Evolutionary conservation across 73 alveolate genomes (phyloP), one percentile per base, ranked within the genome.

Genomic region (Durusdinium trenchii): DNA sequence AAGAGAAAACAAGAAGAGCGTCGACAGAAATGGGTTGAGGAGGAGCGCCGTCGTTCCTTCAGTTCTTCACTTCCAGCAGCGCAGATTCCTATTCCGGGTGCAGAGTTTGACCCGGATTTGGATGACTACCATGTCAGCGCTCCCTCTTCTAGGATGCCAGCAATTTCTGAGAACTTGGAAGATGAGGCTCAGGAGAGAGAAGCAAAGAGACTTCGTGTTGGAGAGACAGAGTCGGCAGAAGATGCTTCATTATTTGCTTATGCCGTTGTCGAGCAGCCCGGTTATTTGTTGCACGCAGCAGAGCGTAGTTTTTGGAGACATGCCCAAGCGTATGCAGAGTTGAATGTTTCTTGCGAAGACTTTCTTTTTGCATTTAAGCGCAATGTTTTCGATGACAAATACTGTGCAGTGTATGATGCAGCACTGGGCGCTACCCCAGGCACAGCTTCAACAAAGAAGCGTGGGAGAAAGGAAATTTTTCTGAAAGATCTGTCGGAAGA

Each of bases 171-270:
- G 48, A 35, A 30, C 12, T n/a, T 10, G 6, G 71, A 23, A 28
- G 46, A 6, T 5, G 71, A 81, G 47, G 91, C 91, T 30, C 48
- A 81, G 3, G 91, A 81, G 46, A 42, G 91, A 16, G 90, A 79
- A 30, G 52, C 61, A 61, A 79, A 79, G 64, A 26, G 90, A 38
- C 67, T 79, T 4, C 62, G 90, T 9, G n/a, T 43, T 7, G 7
- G 26, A 18, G 52, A 43, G 28, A 16, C 86, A 4, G 46, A 50
- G 2, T 30, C 61, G 10, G 43, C 90, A 26, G 36, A 35, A 1
- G 90, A 45, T 0, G 90, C 45, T 0, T 0, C 45, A 7, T 30
- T 79, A 30, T 45, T 79, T 26, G 46, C 62, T 36, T 47, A 76
- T 38, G 20, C 26, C 42, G 87, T 76, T 12, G 61, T 76, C 26